These are phyloP conservation scores for Morella rubra DNA, from an alignment of 306 rosid species.

Conservation along the genomic window DNA sequence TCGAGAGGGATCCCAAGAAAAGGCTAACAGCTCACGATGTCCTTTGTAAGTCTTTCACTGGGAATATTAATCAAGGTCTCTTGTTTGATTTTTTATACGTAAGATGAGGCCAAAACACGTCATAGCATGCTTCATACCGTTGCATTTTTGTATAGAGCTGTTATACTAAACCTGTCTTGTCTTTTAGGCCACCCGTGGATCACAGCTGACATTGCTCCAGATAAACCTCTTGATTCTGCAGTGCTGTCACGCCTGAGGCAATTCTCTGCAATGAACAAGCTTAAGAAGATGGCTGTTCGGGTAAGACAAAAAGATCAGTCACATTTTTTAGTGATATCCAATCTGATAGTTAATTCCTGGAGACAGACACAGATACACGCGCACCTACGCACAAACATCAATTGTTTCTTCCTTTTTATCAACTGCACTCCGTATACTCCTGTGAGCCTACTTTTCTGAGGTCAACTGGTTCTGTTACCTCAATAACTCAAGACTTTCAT, in stretches of 20 bases:
- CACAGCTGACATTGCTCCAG: conserved; percentile 60
- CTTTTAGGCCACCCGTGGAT: conserved; percentile 67
- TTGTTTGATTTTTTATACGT: not conserved
- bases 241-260: conserved; percentile 57
- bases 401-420: no score
- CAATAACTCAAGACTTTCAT: no score
- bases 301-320: conserved; percentile 35
- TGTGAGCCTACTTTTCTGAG: no score
- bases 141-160: not conserved
- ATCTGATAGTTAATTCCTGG: not conserved
- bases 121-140: not conserved
- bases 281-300: conserved; percentile 63
- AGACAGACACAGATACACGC: not conserved
- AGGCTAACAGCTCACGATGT: conserved; percentile 21
- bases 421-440: no score
- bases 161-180: conserved; percentile 4
- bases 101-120: not conserved
- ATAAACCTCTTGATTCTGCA: conserved; percentile 63
- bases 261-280: conserved; percentile 65
- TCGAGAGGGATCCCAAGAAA: conserved; percentile 29
- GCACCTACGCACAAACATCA: no score
- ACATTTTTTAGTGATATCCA: not conserved
- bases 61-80: not conserved
- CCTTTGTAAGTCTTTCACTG: conserved; percentile 9
- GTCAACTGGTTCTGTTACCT: no score